Conservation (phyloP, 2,329 filamentous ascomycete genomes). For the Ophiostoma quercus region DNA sequence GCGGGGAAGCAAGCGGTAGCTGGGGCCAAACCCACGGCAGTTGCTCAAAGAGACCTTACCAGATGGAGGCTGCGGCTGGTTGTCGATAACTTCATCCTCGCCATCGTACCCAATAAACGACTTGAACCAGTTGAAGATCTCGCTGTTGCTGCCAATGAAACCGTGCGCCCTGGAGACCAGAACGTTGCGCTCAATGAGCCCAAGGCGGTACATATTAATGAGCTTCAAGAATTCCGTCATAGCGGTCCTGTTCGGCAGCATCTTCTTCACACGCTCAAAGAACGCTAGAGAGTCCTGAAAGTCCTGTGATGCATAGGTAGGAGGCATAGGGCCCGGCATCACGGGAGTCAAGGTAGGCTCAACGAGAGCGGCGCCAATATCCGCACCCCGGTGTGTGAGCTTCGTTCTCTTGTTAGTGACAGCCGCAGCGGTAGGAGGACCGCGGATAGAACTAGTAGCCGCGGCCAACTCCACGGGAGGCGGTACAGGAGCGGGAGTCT, state of each 20-base stretch:
- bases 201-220: slow-evolving; percentile 90
- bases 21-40: slow-evolving; percentile 90
- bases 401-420: slow-evolving; percentile 62
- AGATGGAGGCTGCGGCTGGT: slow-evolving; percentile 66
- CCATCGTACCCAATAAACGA: slow-evolving; percentile 73
- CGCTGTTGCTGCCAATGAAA: slow-evolving; percentile 83
- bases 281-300: slow-evolving; percentile 83
- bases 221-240: slow-evolving; percentile 97
- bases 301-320: slow-evolving; percentile 66
- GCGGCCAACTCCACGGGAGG: slow-evolving; percentile 38
- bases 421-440: slow-evolving; percentile 32
- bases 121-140: slow-evolving; percentile 86
- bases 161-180: slow-evolving; percentile 75
- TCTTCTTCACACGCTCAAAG: slow-evolving; percentile 96
- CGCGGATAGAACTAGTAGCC: slow-evolving; percentile 37
- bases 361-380: slow-evolving; percentile 51
- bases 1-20: slow-evolving; percentile 86
- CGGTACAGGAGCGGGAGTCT: slow-evolving; percentile 44
- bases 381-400: slow-evolving; percentile 61
- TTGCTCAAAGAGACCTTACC: slow-evolving; percentile 90
- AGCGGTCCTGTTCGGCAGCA: slow-evolving; percentile 81
- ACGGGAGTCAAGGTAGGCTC: slow-evolving; percentile 86
- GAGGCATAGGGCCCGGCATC: slow-evolving; percentile 79
- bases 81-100: slow-evolving; percentile 72
- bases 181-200: slow-evolving; percentile 80